Conservation (phyloP, 371 early-diverging fungal species). For the Apophysomyces variabilis region DNA sequence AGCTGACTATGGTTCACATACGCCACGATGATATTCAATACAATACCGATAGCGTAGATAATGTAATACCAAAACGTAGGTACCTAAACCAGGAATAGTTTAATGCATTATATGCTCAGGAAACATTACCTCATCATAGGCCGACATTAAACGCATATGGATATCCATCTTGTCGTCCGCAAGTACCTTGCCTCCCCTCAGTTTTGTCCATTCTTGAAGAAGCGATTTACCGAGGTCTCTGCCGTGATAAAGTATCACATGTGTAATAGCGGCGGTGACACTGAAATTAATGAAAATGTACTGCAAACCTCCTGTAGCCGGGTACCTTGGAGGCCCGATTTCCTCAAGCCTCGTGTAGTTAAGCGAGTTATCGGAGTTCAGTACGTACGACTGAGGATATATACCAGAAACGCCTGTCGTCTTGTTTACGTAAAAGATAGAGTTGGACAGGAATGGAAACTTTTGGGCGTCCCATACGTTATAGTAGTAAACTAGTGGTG, state of each 20-base stretch:
- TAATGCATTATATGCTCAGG: slow-evolving; percentile 15
- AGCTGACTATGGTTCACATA: slow-evolving; percentile 58
- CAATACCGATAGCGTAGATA: slow-evolving; percentile 63
- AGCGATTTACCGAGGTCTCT: slow-evolving; percentile 29
- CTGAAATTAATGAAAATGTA: slow-evolving; percentile 47
- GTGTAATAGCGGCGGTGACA: slow-evolving; percentile 58
- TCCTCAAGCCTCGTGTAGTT: slow-evolving; percentile 40
- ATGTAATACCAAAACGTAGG: slow-evolving; percentile 79
- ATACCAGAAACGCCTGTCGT: slow-evolving; percentile 27
- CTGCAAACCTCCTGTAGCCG: slow-evolving; percentile 30
- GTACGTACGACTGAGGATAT: slow-evolving; percentile 47
- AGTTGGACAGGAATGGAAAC: slow-evolving; percentile 49
- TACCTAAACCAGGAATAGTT: slow-evolving; percentile 45
- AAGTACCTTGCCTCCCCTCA: slow-evolving; percentile 8
- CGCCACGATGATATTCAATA: slow-evolving; percentile 62
- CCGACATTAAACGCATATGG: slow-evolving; percentile 37
- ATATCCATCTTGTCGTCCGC: slow-evolving; percentile 21
- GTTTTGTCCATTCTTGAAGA: slow-evolving; percentile 14
- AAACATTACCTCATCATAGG: slow-evolving; percentile 43
- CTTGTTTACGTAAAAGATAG: slow-evolving; percentile 34
- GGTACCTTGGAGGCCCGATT: slow-evolving; percentile 41
- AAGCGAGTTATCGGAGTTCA: slow-evolving; percentile 41
- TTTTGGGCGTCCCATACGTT: slow-evolving; percentile 53
- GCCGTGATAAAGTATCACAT: slow-evolving; percentile 55
- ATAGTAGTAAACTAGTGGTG: slow-evolving; percentile 40